These are phyloP conservation scores for Mycena crocata DNA, from an alignment of 768 basidiomycete genomes.

Conservation along the genomic window DNA sequence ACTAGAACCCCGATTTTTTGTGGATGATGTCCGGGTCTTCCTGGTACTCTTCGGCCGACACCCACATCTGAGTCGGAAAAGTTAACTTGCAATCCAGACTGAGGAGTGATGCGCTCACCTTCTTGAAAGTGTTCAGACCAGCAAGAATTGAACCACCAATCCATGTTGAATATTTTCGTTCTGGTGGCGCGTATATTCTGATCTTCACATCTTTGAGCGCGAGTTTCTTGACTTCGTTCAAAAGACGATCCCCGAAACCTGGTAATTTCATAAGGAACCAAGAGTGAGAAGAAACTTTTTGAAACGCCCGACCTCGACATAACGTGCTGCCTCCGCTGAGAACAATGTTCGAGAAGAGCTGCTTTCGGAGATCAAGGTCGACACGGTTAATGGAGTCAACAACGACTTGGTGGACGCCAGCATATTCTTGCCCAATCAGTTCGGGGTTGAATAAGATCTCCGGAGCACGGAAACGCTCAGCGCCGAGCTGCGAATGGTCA, in stretches of 20 bases:
- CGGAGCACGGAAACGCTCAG: slow-evolving; percentile 96
- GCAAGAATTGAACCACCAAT: slow-evolving; percentile 98
- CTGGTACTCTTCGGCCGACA: slow-evolving; percentile 98
- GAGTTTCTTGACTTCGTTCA: slow-evolving; percentile 97
- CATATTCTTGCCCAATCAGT: slow-evolving; percentile 94
- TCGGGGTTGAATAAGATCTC: slow-evolving; percentile 99
- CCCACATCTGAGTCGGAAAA: slow-evolving; percentile 87
- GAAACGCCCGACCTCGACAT: slow-evolving; percentile 80
- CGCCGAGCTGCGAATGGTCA: slow-evolving; percentile 74
- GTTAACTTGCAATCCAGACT: slow-evolving; percentile 24
- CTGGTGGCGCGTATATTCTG: slow-evolving; percentile 99
- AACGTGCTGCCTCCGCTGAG: slow-evolving; percentile 96
- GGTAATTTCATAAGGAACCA: slow-evolving; percentile 20
- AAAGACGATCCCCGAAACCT: slow-evolving; percentile 95
- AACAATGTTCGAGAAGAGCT: slow-evolving; percentile 95
- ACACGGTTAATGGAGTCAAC: slow-evolving; percentile 98
- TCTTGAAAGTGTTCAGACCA: slow-evolving; percentile 96
- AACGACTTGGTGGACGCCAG: slow-evolving; percentile 97
- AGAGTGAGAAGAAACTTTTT: background rate
- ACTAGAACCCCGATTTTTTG: slow-evolving; percentile 89
- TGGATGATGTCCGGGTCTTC: slow-evolving; percentile 99
- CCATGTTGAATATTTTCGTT: slow-evolving; percentile 98
- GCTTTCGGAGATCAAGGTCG: slow-evolving; percentile 95
- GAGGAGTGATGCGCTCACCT: slow-evolving; percentile 62
- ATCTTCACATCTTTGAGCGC: slow-evolving; percentile 97